Evolutionary conservation across 495 filamentous ascomycete species (phyloP).

Genomic region (Collariella sp.): DNA sequence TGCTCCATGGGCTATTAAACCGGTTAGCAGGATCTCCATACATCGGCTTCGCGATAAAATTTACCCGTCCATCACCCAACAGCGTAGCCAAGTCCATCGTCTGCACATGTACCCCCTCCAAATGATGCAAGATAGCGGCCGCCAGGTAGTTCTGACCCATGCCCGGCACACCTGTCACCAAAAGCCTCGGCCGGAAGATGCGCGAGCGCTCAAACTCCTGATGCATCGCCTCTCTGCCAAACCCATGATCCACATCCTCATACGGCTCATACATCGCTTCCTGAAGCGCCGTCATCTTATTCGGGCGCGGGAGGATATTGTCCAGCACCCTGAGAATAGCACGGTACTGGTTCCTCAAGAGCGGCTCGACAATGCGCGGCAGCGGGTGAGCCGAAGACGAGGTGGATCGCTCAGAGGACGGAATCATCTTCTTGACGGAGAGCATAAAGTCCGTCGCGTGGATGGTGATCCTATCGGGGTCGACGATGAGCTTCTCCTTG

Average conservation of each 20-base stretch:
- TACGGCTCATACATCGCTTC: conserved; percentile 91
- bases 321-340: conserved; percentile 59
- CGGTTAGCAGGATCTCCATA: conserved; percentile 15
- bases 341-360: conserved; percentile 63
- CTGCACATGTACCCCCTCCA: conserved; percentile 91
- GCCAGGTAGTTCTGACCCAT: conserved; percentile 95
- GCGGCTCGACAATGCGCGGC: conserved; percentile 67
- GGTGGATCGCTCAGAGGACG: conserved; percentile 82
- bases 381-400: conserved; percentile 73
- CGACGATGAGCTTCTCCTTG: conserved; percentile 79
- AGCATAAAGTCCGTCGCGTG: conserved; percentile 93
- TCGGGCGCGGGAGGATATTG: conserved; percentile 70
- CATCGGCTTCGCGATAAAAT: conserved; percentile 8
- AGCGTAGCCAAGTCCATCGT: conserved; percentile 86
- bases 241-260: conserved; percentile 63
- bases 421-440: conserved; percentile 89
- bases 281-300: conserved; percentile 78
- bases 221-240: conserved; percentile 75
- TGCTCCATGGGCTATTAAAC: conserved; percentile 62
- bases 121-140: conserved; percentile 74
- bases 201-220: conserved; percentile 85
- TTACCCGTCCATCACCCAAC: conserved; percentile 49
- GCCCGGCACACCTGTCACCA: conserved; percentile 67
- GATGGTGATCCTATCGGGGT: conserved; percentile 73
- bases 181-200: conserved; percentile 78